Base-by-base conservation (phyloP, 2,329 filamentous ascomycete species). In the Plectosphaerella sp. region DNA sequence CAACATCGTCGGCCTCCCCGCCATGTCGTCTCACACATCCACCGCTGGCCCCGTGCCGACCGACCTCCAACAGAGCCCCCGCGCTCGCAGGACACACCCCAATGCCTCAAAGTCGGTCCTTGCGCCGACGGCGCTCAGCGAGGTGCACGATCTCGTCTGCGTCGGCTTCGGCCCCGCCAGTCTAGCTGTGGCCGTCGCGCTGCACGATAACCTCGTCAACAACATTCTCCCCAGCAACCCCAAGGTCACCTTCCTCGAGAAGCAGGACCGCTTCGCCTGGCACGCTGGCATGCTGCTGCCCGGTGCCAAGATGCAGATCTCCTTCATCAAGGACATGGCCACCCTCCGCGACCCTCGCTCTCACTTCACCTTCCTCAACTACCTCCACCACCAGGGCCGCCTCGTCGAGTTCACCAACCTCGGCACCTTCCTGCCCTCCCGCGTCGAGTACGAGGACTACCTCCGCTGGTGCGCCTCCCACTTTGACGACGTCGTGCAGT, bases 261-360 rank as follows among this genome's bases (percentile, higher is more conserved):
- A 89, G 68, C 93, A 97, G 71, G 64, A 76, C 33, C 74, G 79
- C 47, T 97, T 97, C 65, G 84, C 88, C 53, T 97, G 93, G 93
- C 93, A 97, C 69, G 86, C 91, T 0, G 93, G 93, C 54, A 97
- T 97, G 93, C 83, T 97, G 54, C 81, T 97, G 3, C 90, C 91
- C 0, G 92, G 91, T 5, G 89, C 92, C 49, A 91, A 88, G 72
- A 97, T 97, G 93, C 93, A 97, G 67, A 97, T 97, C 61, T 95
- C 90, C 10, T 97, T 96, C 74, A 81, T 97, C 73, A 97, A 97
- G 74, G 93, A 97, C 66, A 82, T 97, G 68, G 93, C 93, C 4
- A 94, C 90, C 4, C 78, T 96, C 59, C 82, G 93, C 53, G 86
- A 97, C 66, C 93, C 93, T 8, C 83, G 88, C 57, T 96, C 89